A percentile compares a stretch with the other conserved stretches of the same genome.
Evolutionary conservation across 768 basidiomycete genomes (phyloP).

Genomic region (Leccinum longicurvipes): DNA sequence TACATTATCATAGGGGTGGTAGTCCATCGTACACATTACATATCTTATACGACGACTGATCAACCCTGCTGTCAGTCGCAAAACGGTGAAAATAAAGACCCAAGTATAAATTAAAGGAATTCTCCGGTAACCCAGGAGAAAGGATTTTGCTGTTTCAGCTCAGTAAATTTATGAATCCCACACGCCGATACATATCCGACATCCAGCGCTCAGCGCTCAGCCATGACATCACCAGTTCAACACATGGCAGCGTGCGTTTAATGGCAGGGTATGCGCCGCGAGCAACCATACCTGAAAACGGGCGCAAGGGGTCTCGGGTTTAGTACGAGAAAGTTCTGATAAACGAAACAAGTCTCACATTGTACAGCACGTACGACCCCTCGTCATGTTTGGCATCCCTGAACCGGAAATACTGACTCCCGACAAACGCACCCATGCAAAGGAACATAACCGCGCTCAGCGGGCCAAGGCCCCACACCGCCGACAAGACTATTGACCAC

Average conservation of each 20-base stretch:
- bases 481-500: constrained; percentile 7
- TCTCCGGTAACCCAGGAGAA: not conserved
- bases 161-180: not conserved
- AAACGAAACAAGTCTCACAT: constrained; percentile 6
- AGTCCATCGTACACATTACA: not conserved
- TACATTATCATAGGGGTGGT: not conserved
- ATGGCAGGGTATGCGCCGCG: constrained; percentile 4
- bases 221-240: constrained; percentile 5
- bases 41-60: not conserved
- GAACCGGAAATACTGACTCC: constrained; percentile 13
- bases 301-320: not conserved
- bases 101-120: not conserved
- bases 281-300: constrained; percentile 7
- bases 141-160: not conserved
- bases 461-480: constrained; percentile 8
- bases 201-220: not conserved
- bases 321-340: too few relatives aligned
- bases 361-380: constrained; percentile 11
- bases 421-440: constrained; percentile 13
- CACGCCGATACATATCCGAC: not conserved
- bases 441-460: constrained; percentile 6
- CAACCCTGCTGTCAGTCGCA: not conserved
- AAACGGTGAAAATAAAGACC: not conserved
- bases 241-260: constrained; percentile 5
- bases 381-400: constrained; percentile 9